Percentiles rank a stretch among this genome's conserved stretches.
Evolutionary conservation across 306 rosid genomes (phyloP).

Genomic region (Lathyrus oleraceus): DNA sequence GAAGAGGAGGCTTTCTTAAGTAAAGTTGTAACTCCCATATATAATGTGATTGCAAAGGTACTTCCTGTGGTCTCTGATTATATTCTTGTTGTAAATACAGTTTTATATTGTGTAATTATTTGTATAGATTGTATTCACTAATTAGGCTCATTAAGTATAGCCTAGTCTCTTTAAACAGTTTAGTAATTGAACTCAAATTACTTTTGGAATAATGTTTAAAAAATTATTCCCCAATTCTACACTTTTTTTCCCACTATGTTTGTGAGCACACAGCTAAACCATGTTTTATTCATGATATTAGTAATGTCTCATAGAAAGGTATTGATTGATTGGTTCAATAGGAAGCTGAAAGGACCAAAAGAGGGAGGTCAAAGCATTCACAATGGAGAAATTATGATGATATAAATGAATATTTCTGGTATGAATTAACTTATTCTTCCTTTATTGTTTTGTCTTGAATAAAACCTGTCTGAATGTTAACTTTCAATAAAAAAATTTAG

Average conservation of each 20-base stretch:
- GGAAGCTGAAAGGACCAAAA: conserved; percentile 84
- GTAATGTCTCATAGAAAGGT: conserved; percentile 13
- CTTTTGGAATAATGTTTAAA: too few relatives aligned
- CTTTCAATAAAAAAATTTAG: conserved; percentile 47
- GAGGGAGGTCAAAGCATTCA: conserved; percentile 96
- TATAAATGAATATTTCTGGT: conserved; percentile 96
- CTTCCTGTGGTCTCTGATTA: conserved; percentile 13
- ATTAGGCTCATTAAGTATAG: too few relatives aligned
- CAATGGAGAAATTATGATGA: conserved; percentile 99
- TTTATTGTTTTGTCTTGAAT: conserved; percentile 1
- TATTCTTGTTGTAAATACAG: background rate
- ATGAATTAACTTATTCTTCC: conserved; percentile 24
- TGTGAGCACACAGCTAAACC: background rate
- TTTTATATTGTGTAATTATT: too few relatives aligned
- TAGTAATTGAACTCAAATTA: too few relatives aligned
- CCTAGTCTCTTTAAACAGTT: too few relatives aligned
- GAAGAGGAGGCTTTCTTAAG: conserved; percentile 87
- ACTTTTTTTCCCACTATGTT: conserved; percentile 3
- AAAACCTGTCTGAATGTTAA: conserved; percentile 21
- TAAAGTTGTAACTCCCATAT: conserved; percentile 94
- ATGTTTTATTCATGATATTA: conserved; percentile 24
- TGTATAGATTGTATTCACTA: too few relatives aligned
- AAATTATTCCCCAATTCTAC: too few relatives aligned
- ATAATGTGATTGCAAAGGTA: conserved; percentile 90
- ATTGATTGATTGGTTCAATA: conserved; percentile 38